Conservation (phyloP, 371 early-diverging fungal genomes). For the Haplosporangium sp. region DNA sequence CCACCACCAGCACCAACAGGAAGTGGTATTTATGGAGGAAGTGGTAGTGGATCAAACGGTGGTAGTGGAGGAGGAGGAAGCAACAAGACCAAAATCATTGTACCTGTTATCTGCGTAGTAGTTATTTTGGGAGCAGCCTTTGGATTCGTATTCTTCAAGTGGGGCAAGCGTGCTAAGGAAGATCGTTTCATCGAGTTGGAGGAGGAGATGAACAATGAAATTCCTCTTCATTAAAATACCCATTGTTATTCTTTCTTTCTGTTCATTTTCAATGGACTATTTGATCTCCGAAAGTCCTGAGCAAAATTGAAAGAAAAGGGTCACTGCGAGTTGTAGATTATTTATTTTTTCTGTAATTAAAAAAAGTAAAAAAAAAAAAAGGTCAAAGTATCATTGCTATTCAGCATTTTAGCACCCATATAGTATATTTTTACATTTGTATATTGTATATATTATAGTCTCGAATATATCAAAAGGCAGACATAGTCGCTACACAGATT, state of each 20-base stretch:
- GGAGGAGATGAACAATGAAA: slow-evolving; percentile 55
- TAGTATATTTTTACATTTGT: no score
- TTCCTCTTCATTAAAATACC: slow-evolving; percentile 30
- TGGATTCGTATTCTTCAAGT: slow-evolving; percentile 49
- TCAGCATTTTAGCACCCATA: no score
- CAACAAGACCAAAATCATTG: slow-evolving; percentile 25
- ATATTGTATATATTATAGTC: no score
- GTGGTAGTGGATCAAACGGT: background rate
- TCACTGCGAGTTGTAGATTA: no score
- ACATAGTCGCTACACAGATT: no score
- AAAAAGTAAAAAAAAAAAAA: no score
- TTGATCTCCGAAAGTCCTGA: background rate
- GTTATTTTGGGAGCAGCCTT: slow-evolving; percentile 34
- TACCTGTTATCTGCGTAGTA: slow-evolving; percentile 34
- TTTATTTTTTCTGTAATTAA: no score
- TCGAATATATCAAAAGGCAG: no score
- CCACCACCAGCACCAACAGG: slow-evolving; percentile 20
- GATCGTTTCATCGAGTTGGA: slow-evolving; percentile 53
- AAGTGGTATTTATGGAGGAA: slow-evolving; percentile 22
- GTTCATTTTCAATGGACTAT: background rate
- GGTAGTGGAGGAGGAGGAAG: slow-evolving; percentile 9
- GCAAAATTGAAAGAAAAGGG: no score
- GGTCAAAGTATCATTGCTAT: no score
- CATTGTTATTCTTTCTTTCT: background rate
- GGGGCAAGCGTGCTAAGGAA: slow-evolving; percentile 50